A percentile compares a stretch with the other conserved stretches of the same genome.
phyloP scores from a whole-genome alignment of 208 protist species.

The Acanthamoeba divionensis region DNA sequence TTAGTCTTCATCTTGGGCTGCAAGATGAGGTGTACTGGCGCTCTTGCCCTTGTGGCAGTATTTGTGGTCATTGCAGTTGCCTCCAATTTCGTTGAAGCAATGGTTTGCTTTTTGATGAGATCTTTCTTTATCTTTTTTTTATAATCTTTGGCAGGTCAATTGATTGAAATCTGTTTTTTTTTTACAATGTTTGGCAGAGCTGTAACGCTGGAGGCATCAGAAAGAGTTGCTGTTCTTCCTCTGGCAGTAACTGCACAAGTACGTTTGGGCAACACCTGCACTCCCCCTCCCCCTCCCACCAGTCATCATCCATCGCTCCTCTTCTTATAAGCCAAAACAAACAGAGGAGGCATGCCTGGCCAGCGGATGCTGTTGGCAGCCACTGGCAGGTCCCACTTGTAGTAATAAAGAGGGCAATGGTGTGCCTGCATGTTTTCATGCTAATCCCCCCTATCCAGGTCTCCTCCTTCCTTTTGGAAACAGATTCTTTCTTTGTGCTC shows the following conservation, averaged over 20 bases:
- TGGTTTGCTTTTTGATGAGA: no score
- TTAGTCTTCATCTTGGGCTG: no score
- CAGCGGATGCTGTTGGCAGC: neutral
- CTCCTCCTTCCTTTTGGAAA: neutral
- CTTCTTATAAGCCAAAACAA: neutral
- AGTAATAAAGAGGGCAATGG: neutral
- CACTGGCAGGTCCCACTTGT: neutral
- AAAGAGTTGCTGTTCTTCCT: neutral
- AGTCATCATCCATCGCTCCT: neutral
- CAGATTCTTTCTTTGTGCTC: neutral
- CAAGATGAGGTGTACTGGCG: no score
- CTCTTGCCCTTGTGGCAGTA: no score
- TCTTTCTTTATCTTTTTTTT: neutral
- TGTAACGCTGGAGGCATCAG: no score
- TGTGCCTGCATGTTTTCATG: neutral
- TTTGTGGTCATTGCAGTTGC: no score
- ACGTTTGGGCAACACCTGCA: neutral
- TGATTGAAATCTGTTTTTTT: neutral
- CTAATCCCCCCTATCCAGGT: slow-evolving; percentile 7
- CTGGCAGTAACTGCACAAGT: neutral
- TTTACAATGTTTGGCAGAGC: neutral
- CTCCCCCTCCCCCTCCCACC: neutral
- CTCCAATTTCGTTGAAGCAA: no score
- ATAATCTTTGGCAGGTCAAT: neutral
- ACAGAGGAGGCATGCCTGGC: neutral